Base-by-base conservation (phyloP, 768 basidiomycete genomes). In the Mycena indigotica region DNA sequence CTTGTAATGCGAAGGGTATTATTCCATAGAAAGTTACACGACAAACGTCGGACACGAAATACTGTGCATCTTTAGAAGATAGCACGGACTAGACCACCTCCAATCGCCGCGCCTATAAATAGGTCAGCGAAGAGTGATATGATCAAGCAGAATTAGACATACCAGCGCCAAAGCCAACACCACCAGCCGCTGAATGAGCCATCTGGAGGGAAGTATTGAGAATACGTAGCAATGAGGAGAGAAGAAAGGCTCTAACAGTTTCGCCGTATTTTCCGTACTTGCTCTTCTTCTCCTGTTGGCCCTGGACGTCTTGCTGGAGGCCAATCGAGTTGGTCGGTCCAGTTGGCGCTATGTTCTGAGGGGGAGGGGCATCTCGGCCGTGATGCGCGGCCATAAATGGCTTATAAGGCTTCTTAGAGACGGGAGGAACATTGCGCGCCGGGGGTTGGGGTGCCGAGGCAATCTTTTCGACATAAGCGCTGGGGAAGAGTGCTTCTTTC, bases 131-230 rank as follows among this genome's bases (percentile, higher is more conserved):
- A 60, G 15, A 62, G 53, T 21, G 28, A 5, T 28, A n/a, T 15
- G 26, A 38, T 3, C 16, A 2, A 28, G 10, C 41, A 48, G 40
- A 17, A 17, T 53, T 51, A 30, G 15, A 75, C 83, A 50, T 50
- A 85, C 88, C 87, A 56, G 87, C 88, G 64, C 89, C 89, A 62
- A 89, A 89, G 0, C 89, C 89, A 54, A 85, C 83, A 67, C 90
- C 90, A 26, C 89, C 88, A 17, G 77, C 84, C 15, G 84, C 84
- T 28, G 83, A 80, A 55, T 84, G 74, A 1, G 83, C 85, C 77
- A 86, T 73, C 84, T 80, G 57, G 17, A 30, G 53, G 15, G 15
- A 24, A 4, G 24, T 17, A 29, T 28, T 25, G 25, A 13, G 32
- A 16, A 57, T 45, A 19, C 13, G 35, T 12, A 12, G n/a, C 12